Evolutionary conservation across 2,329 filamentous ascomycete genomes (phyloP).

Genomic region (Paracoccidioides lutzii): DNA sequence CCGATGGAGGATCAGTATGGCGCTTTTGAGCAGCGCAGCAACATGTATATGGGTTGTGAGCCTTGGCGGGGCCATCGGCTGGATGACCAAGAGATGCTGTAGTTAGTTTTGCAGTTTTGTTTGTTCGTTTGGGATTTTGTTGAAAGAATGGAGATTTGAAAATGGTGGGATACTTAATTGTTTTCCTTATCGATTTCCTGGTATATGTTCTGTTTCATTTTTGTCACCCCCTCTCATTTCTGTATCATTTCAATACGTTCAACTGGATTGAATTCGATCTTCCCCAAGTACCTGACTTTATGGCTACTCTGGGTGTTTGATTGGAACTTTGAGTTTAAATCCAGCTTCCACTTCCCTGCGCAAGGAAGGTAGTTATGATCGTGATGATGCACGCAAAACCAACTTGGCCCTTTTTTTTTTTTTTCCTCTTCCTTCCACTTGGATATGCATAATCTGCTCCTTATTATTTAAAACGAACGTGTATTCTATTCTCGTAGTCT

Average conservation of each 20-base stretch:
- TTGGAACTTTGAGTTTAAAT: not conserved
- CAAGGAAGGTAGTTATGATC: not conserved
- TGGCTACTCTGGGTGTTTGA: not conserved
- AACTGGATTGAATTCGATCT: not conserved
- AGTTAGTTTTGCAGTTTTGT: not conserved
- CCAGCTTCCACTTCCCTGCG: not conserved
- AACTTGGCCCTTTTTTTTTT: not conserved
- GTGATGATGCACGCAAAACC: not conserved
- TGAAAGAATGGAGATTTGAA: no score
- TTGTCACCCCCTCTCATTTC: no score
- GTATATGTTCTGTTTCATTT: no score
- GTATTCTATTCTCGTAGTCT: no score
- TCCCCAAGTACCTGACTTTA: not conserved
- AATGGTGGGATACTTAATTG: no score
- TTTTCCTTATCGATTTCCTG: no score
- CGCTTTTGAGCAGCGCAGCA: conserved; percentile 23
- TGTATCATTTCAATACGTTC: no score
- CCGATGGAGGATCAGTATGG: conserved; percentile 29
- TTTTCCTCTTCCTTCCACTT: not conserved
- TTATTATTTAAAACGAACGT: no score
- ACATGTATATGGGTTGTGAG: conserved; percentile 14
- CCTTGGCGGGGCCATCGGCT: conserved; percentile 10
- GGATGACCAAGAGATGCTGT: conserved; percentile 16
- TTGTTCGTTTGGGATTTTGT: not conserved
- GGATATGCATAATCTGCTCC: no score